Percentiles rank a stretch among this genome's conserved stretches.
Evolutionary conservation across 1,284 basidiomycete species (phyloP).

Genomic region (Apiotrichum domesticum): DNA sequence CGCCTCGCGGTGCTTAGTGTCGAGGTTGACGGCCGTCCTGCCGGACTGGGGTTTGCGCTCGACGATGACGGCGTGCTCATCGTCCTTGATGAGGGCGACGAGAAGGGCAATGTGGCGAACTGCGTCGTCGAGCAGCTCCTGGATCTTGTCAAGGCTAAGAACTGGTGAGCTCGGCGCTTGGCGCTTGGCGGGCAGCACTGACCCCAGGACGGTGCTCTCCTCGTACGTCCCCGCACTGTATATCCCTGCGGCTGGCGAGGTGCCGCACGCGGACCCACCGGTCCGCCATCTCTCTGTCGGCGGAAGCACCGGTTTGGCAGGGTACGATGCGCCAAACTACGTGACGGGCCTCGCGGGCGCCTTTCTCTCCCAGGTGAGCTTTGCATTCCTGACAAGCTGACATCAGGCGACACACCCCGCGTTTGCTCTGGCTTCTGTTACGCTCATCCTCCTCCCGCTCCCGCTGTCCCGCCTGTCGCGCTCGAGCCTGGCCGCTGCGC

Average conservation of each 20-base stretch:
- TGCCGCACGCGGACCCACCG: slow-evolving; percentile 13
- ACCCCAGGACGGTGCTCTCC: slow-evolving; percentile 30
- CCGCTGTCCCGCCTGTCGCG: slow-evolving; percentile 26
- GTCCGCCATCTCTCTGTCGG: slow-evolving; percentile 25
- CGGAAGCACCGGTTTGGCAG: neutral
- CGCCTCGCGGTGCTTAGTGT: slow-evolving; percentile 12
- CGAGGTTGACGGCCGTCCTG: slow-evolving; percentile 5
- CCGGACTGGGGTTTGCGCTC: slow-evolving; percentile 15
- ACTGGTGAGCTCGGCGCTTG: slow-evolving; percentile 3
- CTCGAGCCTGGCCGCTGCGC: slow-evolving; percentile 3
- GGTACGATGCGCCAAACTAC: slow-evolving; percentile 38
- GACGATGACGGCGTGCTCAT: slow-evolving; percentile 9
- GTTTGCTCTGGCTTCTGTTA: slow-evolving; percentile 5
- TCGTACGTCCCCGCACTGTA: slow-evolving; percentile 40
- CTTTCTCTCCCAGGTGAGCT: slow-evolving; percentile 23
- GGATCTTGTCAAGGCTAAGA: neutral
- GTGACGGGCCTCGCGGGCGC: slow-evolving; percentile 34
- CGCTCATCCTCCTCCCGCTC: slow-evolving; percentile 30
- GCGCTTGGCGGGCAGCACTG: neutral
- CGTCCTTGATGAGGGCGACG: slow-evolving; percentile 7
- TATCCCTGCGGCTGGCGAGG: slow-evolving; percentile 23
- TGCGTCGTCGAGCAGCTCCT: slow-evolving; percentile 3
- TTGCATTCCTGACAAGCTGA: slow-evolving; percentile 4
- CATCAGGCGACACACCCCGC: slow-evolving; percentile 26
- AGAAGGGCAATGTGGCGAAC: slow-evolving; percentile 8